A percentile compares a stretch with the other conserved stretches of the same genome.
Evolutionary conservation across 352 stramenopile genomes (phyloP).

Genomic region (Blastocystis sp.): DNA sequence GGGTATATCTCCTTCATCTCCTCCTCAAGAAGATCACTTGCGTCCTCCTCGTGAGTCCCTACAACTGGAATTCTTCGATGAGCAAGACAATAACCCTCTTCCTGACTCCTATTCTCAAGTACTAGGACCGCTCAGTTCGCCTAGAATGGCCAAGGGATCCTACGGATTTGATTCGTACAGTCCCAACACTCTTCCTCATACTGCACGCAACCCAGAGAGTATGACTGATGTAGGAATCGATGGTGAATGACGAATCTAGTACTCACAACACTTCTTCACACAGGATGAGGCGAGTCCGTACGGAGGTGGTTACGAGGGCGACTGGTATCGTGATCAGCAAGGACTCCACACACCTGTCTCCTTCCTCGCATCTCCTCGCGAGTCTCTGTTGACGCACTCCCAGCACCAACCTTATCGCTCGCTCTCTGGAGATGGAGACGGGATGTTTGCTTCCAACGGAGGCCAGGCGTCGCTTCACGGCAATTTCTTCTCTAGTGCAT

Average conservation of each 20-base stretch:
- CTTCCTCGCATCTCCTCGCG: neutral
- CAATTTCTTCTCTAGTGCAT: neutral
- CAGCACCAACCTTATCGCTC: neutral
- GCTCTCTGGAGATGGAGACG: neutral
- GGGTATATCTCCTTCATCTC: neutral
- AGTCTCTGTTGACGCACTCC: neutral
- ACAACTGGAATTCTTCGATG: conserved; percentile 53
- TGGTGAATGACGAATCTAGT: neutral
- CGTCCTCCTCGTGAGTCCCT: neutral
- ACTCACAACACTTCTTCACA: neutral
- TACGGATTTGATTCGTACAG: neutral
- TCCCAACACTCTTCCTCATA: neutral
- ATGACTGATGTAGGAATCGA: neutral
- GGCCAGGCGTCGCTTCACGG: neutral
- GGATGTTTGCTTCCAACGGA: neutral
- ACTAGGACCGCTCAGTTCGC: neutral
- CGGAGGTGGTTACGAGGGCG: neutral
- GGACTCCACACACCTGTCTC: neutral
- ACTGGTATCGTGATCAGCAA: neutral
- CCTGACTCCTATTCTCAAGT: conserved; percentile 21
- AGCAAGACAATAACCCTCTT: conserved; percentile 58
- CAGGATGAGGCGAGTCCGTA: neutral
- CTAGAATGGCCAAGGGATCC: neutral
- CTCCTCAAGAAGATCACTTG: neutral
- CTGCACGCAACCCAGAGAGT: neutral